A percentile compares a stretch with the other conserved stretches of the same genome.
Evolutionary conservation across 2,329 filamentous ascomycete species (phyloP).

Genomic region (Cladosporium sp.): DNA sequence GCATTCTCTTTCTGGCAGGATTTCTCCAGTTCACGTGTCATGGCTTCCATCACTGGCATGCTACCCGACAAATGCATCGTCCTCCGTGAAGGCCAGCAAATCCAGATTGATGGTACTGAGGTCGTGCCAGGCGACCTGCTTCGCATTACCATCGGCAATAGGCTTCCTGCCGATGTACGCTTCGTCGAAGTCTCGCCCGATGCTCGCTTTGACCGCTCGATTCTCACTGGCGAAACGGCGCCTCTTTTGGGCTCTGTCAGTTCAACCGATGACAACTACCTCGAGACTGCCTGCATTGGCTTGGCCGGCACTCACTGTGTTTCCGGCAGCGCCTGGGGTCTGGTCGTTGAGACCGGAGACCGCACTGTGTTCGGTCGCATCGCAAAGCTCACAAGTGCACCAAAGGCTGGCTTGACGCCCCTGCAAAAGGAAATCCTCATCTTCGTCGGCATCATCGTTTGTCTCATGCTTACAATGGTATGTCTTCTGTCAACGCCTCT

Average conservation of each 20-base stretch:
- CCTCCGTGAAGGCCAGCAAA: conserved; percentile 58
- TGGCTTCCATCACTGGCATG: conserved; percentile 79
- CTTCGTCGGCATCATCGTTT: conserved; percentile 70
- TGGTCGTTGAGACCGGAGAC: conserved; percentile 72
- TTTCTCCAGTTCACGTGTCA: conserved; percentile 73
- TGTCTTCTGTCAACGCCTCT: conserved; percentile 28
- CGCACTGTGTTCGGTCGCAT: conserved; percentile 72
- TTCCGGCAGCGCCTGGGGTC: conserved; percentile 63
- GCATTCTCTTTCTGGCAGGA: conserved; percentile 63
- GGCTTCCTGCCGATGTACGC: conserved; percentile 71
- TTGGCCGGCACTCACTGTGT: conserved; percentile 79
- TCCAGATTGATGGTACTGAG: conserved; percentile 43
- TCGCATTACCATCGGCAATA: conserved; percentile 68
- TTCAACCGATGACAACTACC: conserved; percentile 70
- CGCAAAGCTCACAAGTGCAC: conserved; percentile 68
- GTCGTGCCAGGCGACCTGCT: conserved; percentile 73
- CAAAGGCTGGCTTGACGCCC: conserved; percentile 66
- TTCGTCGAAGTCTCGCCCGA: conserved; percentile 69
- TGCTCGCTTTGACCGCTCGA: conserved; percentile 70
- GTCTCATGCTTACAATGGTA: conserved; percentile 67
- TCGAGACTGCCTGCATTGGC: conserved; percentile 74
- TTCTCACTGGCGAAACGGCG: conserved; percentile 66
- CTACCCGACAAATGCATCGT: conserved; percentile 71
- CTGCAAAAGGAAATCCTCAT: conserved; percentile 71
- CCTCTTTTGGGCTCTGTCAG: conserved; percentile 64